Conservation (phyloP, 163 green algal species). For the Chlamydomonas reinhardtii region DNA sequence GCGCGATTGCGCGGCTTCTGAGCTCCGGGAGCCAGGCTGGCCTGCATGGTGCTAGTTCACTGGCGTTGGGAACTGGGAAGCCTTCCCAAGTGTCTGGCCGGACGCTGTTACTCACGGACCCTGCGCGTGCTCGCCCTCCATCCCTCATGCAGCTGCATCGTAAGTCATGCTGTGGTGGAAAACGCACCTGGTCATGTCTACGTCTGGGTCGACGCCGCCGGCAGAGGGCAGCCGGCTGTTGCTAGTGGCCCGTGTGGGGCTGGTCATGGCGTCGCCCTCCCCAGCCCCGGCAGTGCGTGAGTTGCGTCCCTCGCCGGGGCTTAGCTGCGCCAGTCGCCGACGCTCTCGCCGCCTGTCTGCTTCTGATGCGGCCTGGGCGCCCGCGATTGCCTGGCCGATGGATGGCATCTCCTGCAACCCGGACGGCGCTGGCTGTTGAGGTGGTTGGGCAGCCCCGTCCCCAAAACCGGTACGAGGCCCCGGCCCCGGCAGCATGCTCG, state of each 20-base stretch:
- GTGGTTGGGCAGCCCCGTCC: too few species aligned
- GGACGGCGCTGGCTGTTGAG: neutral
- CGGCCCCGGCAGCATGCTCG: constrained; percentile 15
- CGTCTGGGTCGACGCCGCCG: neutral
- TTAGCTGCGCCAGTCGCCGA: constrained; percentile 17
- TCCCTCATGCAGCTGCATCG: too few species aligned
- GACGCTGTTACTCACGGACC: too few species aligned
- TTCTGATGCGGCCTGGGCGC: neutral
- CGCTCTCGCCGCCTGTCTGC: neutral
- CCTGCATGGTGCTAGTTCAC: too few species aligned
- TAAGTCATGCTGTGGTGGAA: neutral
- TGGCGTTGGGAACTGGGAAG: too few species aligned
- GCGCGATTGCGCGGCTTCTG: too few species aligned
- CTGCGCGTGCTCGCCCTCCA: too few species aligned
- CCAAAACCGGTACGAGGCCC: too few species aligned
- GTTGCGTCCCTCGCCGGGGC: constrained; percentile 36
- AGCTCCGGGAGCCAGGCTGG: too few species aligned
- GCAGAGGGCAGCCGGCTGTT: neutral
- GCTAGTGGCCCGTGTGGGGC: neutral
- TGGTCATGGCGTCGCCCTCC: constrained; percentile 3
- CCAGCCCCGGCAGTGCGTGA: neutral
- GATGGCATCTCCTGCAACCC: neutral
- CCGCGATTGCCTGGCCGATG: neutral
- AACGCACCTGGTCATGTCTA: constrained; percentile 15
- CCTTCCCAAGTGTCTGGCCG: too few species aligned